A percentile compares a stretch with the other conserved stretches of the same genome.
These are phyloP conservation scores for Dryadomyces sulphureus DNA, from an alignment of 2,329 filamentous ascomycete species.

Conservation along the genomic window DNA sequence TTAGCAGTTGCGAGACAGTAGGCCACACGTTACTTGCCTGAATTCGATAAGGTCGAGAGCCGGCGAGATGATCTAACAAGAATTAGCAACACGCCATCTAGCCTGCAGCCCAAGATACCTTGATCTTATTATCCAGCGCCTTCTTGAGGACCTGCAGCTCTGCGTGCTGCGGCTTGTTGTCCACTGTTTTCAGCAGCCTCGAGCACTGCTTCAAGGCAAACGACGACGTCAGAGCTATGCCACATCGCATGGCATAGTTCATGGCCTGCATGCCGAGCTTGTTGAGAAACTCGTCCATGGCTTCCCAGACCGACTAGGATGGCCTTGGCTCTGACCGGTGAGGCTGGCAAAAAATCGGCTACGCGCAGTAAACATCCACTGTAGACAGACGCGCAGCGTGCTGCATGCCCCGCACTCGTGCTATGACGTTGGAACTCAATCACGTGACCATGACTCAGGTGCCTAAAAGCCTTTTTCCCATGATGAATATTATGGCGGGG, in stretches of 20 bases:
- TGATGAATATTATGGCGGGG: slow-evolving; percentile 6
- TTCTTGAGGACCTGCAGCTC: slow-evolving; percentile 61
- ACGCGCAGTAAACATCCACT: neutral
- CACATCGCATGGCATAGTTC: slow-evolving; percentile 83
- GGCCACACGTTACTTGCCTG: slow-evolving; percentile 34
- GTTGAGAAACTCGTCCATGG: slow-evolving; percentile 55
- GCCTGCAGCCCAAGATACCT: slow-evolving; percentile 31
- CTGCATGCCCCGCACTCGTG: neutral
- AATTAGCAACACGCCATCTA: neutral
- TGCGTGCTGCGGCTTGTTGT: slow-evolving; percentile 49
- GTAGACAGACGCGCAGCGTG: neutral
- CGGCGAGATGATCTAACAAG: slow-evolving; percentile 57
- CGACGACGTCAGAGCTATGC: slow-evolving; percentile 68
- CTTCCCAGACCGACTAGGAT: neutral
- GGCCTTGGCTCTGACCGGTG: no score
- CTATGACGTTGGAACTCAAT: neutral
- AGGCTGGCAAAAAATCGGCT: no score
- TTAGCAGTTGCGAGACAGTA: neutral
- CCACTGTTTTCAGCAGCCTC: slow-evolving; percentile 61
- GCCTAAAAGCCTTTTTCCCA: neutral
- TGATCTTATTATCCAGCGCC: slow-evolving; percentile 72
- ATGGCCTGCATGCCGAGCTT: slow-evolving; percentile 54
- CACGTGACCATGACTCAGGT: neutral
- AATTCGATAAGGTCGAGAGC: slow-evolving; percentile 87
- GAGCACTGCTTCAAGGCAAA: slow-evolving; percentile 77